Evolutionary conservation across 805 yeast genomes (phyloP).

Genomic region (Metschnikowia lochheadii): DNA sequence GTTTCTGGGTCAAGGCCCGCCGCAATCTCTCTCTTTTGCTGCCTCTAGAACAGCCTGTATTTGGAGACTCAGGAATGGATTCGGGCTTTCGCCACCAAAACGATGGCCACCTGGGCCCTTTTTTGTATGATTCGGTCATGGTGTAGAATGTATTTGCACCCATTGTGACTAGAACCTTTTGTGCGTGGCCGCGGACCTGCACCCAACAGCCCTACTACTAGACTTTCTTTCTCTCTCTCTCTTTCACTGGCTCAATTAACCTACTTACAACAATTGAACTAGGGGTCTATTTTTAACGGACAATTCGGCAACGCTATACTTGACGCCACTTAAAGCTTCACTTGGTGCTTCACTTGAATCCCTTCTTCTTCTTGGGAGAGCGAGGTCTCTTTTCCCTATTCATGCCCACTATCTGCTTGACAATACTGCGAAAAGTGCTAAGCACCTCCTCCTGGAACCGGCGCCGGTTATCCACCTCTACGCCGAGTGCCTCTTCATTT

Average conservation of each 20-base stretch:
- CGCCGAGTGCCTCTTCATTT: constrained; percentile 11
- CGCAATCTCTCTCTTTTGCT: constrained; percentile 2
- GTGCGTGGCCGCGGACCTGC: neutral
- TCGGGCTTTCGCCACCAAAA: neutral
- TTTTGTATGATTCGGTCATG: neutral
- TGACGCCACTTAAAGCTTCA: neutral
- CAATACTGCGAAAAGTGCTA: constrained; percentile 9
- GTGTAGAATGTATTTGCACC: constrained; percentile 1
- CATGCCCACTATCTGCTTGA: constrained; percentile 8
- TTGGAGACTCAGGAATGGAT: neutral
- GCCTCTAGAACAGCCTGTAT: neutral
- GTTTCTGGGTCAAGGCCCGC: neutral
- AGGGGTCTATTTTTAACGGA: neutral
- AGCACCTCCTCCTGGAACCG: constrained; percentile 15
- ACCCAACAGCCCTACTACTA: neutral
- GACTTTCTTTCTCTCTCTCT: too few relatives aligned
- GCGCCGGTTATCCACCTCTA: constrained; percentile 11
- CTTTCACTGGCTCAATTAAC: neutral
- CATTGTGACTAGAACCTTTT: neutral
- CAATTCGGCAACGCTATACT: neutral
- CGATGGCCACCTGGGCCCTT: neutral
- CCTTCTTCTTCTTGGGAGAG: neutral
- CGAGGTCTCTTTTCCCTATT: constrained; percentile 5
- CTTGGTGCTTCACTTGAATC: neutral
- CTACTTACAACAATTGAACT: neutral